Base-by-base conservation (phyloP, 1,284 basidiomycete species). In the Stygiomarasmius scandens region DNA sequence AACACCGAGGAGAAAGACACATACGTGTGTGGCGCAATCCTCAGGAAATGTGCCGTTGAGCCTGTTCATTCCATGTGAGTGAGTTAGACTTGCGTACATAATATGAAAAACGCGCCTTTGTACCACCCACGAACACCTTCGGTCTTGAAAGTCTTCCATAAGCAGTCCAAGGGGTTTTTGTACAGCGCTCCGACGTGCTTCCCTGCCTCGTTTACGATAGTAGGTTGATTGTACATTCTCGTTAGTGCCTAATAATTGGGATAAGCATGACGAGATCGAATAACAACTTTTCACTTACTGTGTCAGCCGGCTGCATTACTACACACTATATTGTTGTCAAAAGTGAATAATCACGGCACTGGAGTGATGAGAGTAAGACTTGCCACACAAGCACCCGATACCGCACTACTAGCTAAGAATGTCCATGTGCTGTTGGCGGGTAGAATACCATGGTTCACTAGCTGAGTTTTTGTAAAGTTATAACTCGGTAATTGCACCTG, bases 201-300 rank as follows among this genome's bases (percentile, higher is more conserved):
- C 34, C 95, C 95, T 58, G 92, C 82, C 2, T 90, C 86, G 53
- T 88, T 81, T 43, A 75, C 78, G 61, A 81, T 77, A 2, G 92
- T 95, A 23, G 92, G 92, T 80, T 96, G 96, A 70, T 98, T 98
- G 75, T 98, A 99, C 85, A 98, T 90, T 58, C 96, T 83, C 8
- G 96, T 98, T 53, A 98, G 76, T 47, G 93, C 91, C 90, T 93
- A 65, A n/a, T n/a, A n/a, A 11, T 29, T 46, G 45, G 23, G 46
- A 65, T 32, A 66, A 16, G 22, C 24, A n/a, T n/a, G 58, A 34
- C 54, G 43, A 52, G 44, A 41, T 48, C 58, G 43, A 20, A 54
- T 51, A 8, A 12, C n/a, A 58, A 55, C 36, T 19, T 10, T 38
- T 68, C 60, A 75, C 84, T 68, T 62, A 92, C 91, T 5, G 92